Percentiles rank a stretch among this genome's conserved stretches.
These are phyloP conservation scores for Amphicarpaea edgeworthii DNA, from an alignment of 306 rosid genomes.

Conservation along the genomic window DNA sequence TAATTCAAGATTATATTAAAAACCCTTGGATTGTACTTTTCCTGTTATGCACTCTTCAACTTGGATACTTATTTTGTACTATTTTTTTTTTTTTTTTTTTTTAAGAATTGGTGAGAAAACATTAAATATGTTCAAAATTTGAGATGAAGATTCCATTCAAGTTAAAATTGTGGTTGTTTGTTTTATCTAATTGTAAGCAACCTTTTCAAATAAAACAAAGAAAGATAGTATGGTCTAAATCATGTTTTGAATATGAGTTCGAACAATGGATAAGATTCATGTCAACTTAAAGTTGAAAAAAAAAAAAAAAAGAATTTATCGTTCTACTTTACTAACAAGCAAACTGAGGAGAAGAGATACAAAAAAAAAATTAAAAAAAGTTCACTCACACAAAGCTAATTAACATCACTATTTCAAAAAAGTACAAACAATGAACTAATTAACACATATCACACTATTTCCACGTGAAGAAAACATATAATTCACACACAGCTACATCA, in stretches of 20 bases:
- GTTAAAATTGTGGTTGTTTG: slow-evolving; percentile 25
- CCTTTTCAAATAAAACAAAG: background rate
- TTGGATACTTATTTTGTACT: background rate
- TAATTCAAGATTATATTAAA: background rate
- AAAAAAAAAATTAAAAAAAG: no score
- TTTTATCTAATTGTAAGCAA: slow-evolving; percentile 34
- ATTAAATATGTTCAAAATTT: slow-evolving; percentile 36
- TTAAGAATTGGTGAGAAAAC: slow-evolving; percentile 2
- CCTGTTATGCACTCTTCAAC: background rate
- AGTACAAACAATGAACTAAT: slow-evolving; percentile 40
- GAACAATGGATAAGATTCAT: background rate
- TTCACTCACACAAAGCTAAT: slow-evolving; percentile 26
- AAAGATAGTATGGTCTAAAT: background rate
- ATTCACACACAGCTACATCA: slow-evolving; percentile 31
- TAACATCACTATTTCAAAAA: slow-evolving; percentile 11
- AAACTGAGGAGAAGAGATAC: background rate
- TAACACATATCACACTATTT: slow-evolving; percentile 22
- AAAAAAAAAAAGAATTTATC: background rate
- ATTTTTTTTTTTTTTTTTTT: background rate
- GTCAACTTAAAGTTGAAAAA: slow-evolving; percentile 10
- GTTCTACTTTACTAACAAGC: slow-evolving; percentile 9
- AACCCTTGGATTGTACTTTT: slow-evolving; percentile 3
- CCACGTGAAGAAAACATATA: slow-evolving; percentile 20
- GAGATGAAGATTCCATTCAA: slow-evolving; percentile 35
- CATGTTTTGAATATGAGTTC: background rate